Base-by-base conservation (phyloP, 768 basidiomycete genomes). In the Trametes meyenii region DNA sequence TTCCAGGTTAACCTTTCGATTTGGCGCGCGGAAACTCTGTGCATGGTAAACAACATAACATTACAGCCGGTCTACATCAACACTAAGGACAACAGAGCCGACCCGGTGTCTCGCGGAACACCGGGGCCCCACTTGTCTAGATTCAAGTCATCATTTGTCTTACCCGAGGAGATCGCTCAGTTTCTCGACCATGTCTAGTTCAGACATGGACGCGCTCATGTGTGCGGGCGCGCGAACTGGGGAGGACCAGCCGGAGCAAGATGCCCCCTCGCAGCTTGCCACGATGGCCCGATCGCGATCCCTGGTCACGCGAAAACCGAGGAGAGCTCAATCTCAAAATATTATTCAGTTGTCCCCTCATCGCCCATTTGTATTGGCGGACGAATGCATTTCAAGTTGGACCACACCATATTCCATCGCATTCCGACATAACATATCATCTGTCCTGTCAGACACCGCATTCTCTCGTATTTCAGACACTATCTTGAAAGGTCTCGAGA, bases 1-100 rank as follows among this genome's bases (percentile, higher is more conserved):
- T 58, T 38, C 10, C 57, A 58, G n/a, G 57, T 58, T 1, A 58
- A 58, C 57, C n/a, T 43, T 1, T 16, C 57, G 26, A 58, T 58
- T 14, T 19, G 57, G 36, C 36, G 50, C 1, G 50, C 39, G 17
- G 57, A 58, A 13, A 38, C 24, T 19, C 36, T 43, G 5, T 43
- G 42, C 42, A n/a, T n/a, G 42, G 42, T 5, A 5, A n/a, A 12
- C 8, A 43, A 43, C 42, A 6, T 43, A 12, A n/a, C 14, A n/a
- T 5, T 43, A n/a, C 5, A 6, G 17, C 42, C 42, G 5, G 19
- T 17, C 8, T 43, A 43, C 42, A n/a, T 43, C 42, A 43, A 43
- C 17, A 43, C 42, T 5, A 5, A 12, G 14, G 19, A 16, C 42
- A 43, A 43, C 42, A 43, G 42, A n/a, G 42, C 42, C 5, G 42